Percentiles rank a stretch among this genome's conserved stretches.
These are phyloP conservation scores for Phaseolus lunatus DNA, from an alignment of 306 rosid species.

Conservation along the genomic window DNA sequence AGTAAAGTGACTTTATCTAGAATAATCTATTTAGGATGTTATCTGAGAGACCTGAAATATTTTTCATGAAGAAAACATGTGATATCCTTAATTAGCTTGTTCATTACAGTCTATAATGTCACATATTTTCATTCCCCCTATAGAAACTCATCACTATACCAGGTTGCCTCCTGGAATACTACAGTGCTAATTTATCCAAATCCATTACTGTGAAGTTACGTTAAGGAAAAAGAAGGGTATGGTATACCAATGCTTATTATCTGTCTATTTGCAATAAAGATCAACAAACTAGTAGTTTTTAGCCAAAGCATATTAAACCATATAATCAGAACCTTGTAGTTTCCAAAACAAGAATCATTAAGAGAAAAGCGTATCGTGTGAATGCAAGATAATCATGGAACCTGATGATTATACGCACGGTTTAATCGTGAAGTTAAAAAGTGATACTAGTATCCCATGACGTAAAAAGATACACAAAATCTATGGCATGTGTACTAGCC, in stretches of 20 bases:
- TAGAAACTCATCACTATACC: neutral
- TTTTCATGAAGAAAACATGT: neutral
- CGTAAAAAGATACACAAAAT: neutral
- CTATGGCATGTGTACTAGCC: neutral
- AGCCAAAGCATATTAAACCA: neutral
- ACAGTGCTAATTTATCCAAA: neutral
- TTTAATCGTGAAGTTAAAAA: neutral
- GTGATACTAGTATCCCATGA: neutral
- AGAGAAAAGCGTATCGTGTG: neutral
- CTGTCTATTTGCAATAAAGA: neutral
- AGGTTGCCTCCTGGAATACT: neutral
- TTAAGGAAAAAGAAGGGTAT: neutral
- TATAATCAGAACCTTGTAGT: neutral
- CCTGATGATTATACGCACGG: neutral
- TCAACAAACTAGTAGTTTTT: neutral
- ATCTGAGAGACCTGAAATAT: neutral
- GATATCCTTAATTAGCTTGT: neutral
- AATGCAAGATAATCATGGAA: slow-evolving; percentile 1
- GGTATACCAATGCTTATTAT: neutral
- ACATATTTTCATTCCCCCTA: neutral
- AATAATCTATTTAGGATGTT: neutral
- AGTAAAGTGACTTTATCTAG: neutral
- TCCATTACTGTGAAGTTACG: neutral
- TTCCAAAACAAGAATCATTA: neutral
- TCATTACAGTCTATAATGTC: neutral